Base-by-base conservation (phyloP, 257 asterid genomes). In the Plantago major region DNA sequence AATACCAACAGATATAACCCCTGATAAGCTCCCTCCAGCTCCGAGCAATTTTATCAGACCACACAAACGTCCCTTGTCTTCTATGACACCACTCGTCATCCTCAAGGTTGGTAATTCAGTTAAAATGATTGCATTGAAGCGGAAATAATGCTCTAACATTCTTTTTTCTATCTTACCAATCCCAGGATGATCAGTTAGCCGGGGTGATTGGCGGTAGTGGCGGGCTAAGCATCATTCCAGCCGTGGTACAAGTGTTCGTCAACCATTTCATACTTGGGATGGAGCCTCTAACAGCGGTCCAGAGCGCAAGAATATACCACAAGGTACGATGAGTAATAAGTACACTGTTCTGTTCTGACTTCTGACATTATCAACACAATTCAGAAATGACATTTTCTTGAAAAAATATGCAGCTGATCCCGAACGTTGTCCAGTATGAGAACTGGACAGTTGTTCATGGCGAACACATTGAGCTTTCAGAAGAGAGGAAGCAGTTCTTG, bases 201-300 rank as follows among this genome's bases (percentile, higher is more conserved):
- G 97, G 97, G 70, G 97, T 83, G 14, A 70, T 89, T 26, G 99
- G 99, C 3, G 97, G 93, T 42, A 83, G 96, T 66, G 99, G 99
- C 14, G 99, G 99, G 55, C 18, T 78, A n/a, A 52, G 80, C 70
- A 92, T 92, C 18, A 84, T 92, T 59, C 89, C 90, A 5, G 96
- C 89, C 11, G 95, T 92, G 14, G 55, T 75, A 15, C 99, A 92
- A 63, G 96, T 92, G 61, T 86, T 89, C 74, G 57, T 92, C 18
- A 89, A 92, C 87, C 94, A 89, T 80, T 89, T 92, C 64, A 14
- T 92, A 12, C 63, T 86, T 6, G 96, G 86, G 17, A 86, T 89
- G 83, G 83, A 89, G 42, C 97, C 99, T 33, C 67, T 84, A 59
- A 78, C 74, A 11, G 87, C 99, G 43, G 88, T 92, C 7, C 83